Evolutionary conservation across 257 asterid genomes (phyloP).

Genomic region (Forsythia viridissima): DNA sequence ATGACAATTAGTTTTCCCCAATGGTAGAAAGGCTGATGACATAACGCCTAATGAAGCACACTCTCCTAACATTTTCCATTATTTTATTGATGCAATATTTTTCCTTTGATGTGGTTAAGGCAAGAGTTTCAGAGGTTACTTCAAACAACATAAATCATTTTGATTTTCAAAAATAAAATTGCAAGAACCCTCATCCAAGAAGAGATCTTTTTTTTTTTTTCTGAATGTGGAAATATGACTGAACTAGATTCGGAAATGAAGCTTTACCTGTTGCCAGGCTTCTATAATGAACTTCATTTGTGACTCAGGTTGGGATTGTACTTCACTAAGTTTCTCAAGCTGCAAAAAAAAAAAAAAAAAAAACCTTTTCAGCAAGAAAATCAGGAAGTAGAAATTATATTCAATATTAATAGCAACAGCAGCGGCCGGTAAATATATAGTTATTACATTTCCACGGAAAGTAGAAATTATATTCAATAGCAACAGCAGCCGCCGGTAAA

Average conservation of each 20-base stretch:
- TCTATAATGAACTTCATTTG: slow-evolving; percentile 86
- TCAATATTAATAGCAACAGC: not conserved
- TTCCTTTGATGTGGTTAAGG: not conserved
- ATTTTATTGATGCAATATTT: not conserved
- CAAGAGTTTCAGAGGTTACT: not conserved
- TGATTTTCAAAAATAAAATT: slow-evolving; percentile 1
- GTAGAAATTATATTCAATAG: not conserved
- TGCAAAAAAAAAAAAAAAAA: slow-evolving; percentile 33
- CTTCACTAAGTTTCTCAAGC: slow-evolving; percentile 95
- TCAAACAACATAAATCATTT: not conserved
- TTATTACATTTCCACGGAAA: not conserved
- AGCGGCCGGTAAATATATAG: not conserved
- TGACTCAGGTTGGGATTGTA: slow-evolving; percentile 87
- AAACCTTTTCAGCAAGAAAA: slow-evolving; percentile 6
- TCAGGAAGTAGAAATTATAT: not conserved
- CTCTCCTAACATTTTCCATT: slow-evolving; percentile 3
- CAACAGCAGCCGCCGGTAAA: not conserved
- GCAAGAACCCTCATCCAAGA: not conserved
- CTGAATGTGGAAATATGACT: not conserved
- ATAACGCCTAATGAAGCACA: slow-evolving; percentile 6
- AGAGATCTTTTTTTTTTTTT: not conserved
- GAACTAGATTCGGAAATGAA: slow-evolving; percentile 11
- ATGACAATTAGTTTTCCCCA: not conserved
- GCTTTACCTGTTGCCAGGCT: slow-evolving; percentile 94
- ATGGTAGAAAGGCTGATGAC: not conserved